Evolutionary conservation across 2,329 filamentous ascomycete species (phyloP).

Genomic region (Neonectria hederae): DNA sequence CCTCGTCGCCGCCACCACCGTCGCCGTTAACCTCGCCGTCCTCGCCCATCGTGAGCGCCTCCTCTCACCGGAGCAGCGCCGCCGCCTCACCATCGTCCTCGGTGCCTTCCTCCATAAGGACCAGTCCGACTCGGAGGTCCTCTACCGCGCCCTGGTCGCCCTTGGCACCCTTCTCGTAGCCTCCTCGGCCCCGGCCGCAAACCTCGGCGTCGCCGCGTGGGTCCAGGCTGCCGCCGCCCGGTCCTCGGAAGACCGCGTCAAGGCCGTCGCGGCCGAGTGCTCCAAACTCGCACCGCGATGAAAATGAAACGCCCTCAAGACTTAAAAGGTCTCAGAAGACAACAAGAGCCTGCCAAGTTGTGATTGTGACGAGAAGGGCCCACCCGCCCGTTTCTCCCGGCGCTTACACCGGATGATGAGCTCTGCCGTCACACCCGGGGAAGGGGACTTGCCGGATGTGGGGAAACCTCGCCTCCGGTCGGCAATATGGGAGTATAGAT

Average conservation of each 20-base stretch:
- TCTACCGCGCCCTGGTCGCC: constrained; percentile 84
- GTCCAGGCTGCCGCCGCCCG: constrained; percentile 56
- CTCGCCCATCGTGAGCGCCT: constrained; percentile 64
- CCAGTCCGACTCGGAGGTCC: constrained; percentile 80
- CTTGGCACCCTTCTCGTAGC: constrained; percentile 78
- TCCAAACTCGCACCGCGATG: constrained; percentile 44
- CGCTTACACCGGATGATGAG: constrained; percentile 12
- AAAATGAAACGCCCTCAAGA: neutral
- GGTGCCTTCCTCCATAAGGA: constrained; percentile 66
- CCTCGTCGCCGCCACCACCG: constrained; percentile 81
- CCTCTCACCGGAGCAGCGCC: constrained; percentile 46
- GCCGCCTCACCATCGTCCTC: constrained; percentile 67
- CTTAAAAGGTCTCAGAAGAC: neutral
- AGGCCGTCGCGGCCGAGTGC: constrained; percentile 58
- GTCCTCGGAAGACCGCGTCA: constrained; percentile 58
- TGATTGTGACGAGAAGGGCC: neutral
- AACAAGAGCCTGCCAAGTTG: neutral
- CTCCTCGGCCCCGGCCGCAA: constrained; percentile 54
- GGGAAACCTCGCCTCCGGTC: neutral
- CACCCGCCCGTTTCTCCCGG: neutral
- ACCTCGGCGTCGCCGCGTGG: constrained; percentile 53
- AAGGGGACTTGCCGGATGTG: constrained; percentile 2
- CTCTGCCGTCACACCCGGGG: constrained; percentile 4
- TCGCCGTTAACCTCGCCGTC: constrained; percentile 86
- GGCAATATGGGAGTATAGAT: constrained; percentile 15